Evolutionary conservation across 805 yeast species (phyloP), one percentile per base, ranked within the genome.

Genomic region (Blastobotrys attinorum): DNA sequence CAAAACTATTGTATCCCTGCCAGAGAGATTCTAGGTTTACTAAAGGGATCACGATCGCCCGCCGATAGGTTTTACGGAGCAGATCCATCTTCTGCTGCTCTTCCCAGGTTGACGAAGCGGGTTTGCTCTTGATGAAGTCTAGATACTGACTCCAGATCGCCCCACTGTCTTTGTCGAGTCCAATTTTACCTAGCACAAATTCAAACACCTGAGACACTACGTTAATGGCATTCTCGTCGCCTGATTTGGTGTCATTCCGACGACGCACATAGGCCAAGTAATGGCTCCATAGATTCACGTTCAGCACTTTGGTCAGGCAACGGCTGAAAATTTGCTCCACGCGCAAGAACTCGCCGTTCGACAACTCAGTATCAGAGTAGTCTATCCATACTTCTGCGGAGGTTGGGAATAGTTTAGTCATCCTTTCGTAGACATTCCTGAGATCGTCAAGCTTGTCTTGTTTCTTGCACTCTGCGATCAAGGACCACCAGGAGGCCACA

Each of bases 1-100:
- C 97, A 79, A 92, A 92, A 47, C 72, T 69, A 18, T 85, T 81
- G 62, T 88, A 90, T 40, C 69, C 78, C 46, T 75, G 69, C 98
- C 98, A 90, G 44, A 83, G 68, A 18, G 70, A 71, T 59, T 89
- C 96, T 39, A 90, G 65, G 47, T 79, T 77, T 40, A 73, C 73
- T 22, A 85, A 70, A 3, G 98, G 98, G n/a, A 79, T 71, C n/a
- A 74, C 67, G 16, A 88, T 69, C 50, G 83, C 77, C 46, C 75
- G 75, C 51, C 82, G 76, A 61, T 81, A 86, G 3, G 83, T 71
- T 49, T 78, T 79, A 54, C 97, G 72, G 38, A 83, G 75, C 55
- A 81, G 67, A 55, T 86, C 96, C 55, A 75, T 72, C 50, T 84
- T 81, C 53, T 83, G 89, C 58, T 83, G 88, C 50, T 77, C 81